A percentile compares a stretch with the other conserved stretches of the same genome.
phyloP scores from a whole-genome alignment of 176 grass and related monocot species.

The Hordeum marinum region DNA sequence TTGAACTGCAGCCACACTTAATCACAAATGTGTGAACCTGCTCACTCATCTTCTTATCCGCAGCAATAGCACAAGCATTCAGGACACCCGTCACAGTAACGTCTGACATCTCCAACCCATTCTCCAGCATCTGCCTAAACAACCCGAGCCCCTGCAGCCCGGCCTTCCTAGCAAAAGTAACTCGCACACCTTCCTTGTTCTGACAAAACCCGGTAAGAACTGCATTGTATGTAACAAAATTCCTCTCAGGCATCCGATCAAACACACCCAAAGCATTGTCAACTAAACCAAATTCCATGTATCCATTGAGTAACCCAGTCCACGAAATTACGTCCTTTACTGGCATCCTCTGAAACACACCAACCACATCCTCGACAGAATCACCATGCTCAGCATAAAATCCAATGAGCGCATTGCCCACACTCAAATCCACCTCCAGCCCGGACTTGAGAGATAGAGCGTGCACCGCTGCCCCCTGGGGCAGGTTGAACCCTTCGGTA shows the following conservation, averaged over 20 bases:
- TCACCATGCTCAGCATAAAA: conserved; percentile 41
- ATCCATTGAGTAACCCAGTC: conserved; percentile 61
- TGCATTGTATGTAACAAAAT: conserved; percentile 56
- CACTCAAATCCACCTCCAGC: conserved; percentile 49
- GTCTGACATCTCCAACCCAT: conserved; percentile 53
- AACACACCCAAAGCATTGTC: conserved; percentile 57
- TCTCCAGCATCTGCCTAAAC: conserved; percentile 49
- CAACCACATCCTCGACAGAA: conserved; percentile 25
- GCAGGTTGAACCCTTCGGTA: conserved; percentile 17
- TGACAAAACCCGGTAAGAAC: conserved; percentile 57
- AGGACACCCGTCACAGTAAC: conserved; percentile 46
- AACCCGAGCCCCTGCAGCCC: conserved; percentile 33
- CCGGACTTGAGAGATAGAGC: conserved; percentile 62
- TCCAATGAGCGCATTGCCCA: conserved; percentile 59
- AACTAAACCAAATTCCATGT: conserved; percentile 61
- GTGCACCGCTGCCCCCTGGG: conserved; percentile 44
- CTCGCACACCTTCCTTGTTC: conserved; percentile 52
- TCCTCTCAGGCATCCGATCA: conserved; percentile 58
- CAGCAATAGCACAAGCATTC: conserved; percentile 62
- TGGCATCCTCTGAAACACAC: conserved; percentile 56
- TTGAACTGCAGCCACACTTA: conserved; percentile 47
- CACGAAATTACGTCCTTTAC: conserved; percentile 58
- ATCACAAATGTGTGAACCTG: conserved; percentile 60
- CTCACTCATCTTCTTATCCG: conserved; percentile 54
- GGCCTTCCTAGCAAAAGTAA: conserved; percentile 37